Percentiles rank a stretch among this genome's conserved stretches.
Evolutionary conservation across 78 protist species (phyloP).

Genomic region (Isochrysis galbana): DNA sequence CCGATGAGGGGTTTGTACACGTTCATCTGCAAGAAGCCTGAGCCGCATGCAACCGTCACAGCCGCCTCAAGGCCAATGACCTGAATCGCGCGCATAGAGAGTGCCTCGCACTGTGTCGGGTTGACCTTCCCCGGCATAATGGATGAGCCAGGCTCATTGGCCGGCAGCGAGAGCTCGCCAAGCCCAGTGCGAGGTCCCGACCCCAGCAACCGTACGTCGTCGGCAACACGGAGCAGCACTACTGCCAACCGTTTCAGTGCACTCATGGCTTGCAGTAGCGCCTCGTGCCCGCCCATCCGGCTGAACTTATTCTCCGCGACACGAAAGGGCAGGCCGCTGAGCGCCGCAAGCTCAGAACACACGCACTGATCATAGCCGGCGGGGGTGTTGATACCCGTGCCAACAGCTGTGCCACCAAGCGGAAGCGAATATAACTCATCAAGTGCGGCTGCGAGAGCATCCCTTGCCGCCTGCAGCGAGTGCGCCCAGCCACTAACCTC

Average conservation of each 20-base stretch:
- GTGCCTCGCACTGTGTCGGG: conserved; percentile 94
- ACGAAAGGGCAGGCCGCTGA: conserved; percentile 81
- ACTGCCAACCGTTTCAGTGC: conserved; percentile 82
- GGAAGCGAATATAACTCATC: conserved; percentile 78
- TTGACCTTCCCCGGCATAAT: conserved; percentile 95
- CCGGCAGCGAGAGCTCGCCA: conserved; percentile 80
- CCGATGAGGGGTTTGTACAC: conserved; percentile 93
- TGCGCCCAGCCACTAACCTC: conserved; percentile 86
- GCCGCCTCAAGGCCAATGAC: conserved; percentile 93
- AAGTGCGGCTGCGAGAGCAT: conserved; percentile 61
- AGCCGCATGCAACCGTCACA: conserved; percentile 84
- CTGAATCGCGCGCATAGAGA: conserved; percentile 79
- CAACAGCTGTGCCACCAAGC: conserved; percentile 96
- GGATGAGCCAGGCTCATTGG: conserved; percentile 86
- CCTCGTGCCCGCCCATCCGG: conserved; percentile 90
- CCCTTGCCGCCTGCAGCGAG: conserved; percentile 73
- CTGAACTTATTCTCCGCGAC: conserved; percentile 90
- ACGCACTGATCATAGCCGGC: conserved; percentile 72
- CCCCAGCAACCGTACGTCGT: conserved; percentile 85
- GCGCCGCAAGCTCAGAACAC: conserved; percentile 62
- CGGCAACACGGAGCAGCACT: conserved; percentile 87
- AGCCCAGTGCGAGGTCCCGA: conserved; percentile 95
- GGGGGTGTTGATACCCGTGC: conserved; percentile 70
- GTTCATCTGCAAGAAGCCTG: conserved; percentile 93
- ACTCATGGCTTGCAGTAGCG: conserved; percentile 79